Base-by-base conservation (phyloP, 768 basidiomycete genomes). In the Leccinum imitatum region DNA sequence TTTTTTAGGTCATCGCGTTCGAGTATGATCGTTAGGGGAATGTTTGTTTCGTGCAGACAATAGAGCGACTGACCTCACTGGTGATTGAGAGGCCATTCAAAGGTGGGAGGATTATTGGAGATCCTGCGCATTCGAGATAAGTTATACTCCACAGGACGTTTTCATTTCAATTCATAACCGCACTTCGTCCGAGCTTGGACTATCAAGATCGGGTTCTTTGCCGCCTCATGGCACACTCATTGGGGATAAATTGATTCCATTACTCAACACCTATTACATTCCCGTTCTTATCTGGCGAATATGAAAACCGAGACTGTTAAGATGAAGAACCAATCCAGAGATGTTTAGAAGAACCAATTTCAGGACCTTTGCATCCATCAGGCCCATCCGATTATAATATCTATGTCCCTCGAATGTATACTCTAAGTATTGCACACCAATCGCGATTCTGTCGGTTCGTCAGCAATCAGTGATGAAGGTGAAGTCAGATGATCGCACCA, bases 371-470 rank as follows among this genome's bases (percentile, higher is more conserved):
- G 5, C 35, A 37, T 14, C 14, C 35, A 2, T 15, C 35, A 37
- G 35, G 30, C 30, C 30, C 14, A 37, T 37, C 35, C 6, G 6
- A 37, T 37, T 6, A 37, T 15, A 3, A 37, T 37, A 37, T 35
- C 4, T 6, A 15, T 15, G 35, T 35, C 14, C 35, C 35, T 14
- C 6, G 35, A 35, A 35, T 35, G 14, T 14, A 27, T 19, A 2
- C 4, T 17, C 63, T 53, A 27, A 52, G 30, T 15, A 23, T 35
- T 21, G 31, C 41, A 39, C 37, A 39, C 15, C 7, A 8, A 55
- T 88, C 86, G 11, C 82, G 79, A 65, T 90, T 90, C 69, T 89
- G 85, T 31, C 73, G 7, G 0, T 23, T 23, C 23, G 23, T 23
- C 23, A 30, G 2, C 30, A 30, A 30, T 30, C 31, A 64, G 50